Base-by-base conservation (phyloP, 192 early-diverging fungal genomes). In the Entomortierella parvispora region DNA sequence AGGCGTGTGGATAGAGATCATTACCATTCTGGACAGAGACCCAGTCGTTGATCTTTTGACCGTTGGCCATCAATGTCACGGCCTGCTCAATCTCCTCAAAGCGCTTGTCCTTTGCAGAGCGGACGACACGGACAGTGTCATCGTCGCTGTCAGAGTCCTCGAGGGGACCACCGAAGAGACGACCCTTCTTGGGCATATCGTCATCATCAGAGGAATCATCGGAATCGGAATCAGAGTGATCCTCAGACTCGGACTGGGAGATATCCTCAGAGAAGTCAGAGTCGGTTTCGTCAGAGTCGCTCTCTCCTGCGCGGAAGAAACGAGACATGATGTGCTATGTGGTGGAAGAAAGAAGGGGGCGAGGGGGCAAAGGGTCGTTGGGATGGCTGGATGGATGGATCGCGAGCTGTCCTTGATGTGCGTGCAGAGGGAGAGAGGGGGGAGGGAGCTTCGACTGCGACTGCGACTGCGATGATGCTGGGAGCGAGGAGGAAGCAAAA, bases 21-120 rank as follows among this genome's bases (percentile, higher is more conserved):
- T 66, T 76, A 93, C 93, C 93, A 74, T 83, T 93, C 50, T 86
- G 81, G 57, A 93, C 89, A 45, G 84, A 81, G 51, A 87, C 89
- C 95, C 95, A 98, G 75, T 96, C 93, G 81, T 94, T 91, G 60
- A 93, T 94, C 74, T 96, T 94, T 72, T 86, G 71, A 7, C 86
- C 88, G 69, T 92, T 93, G 49, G 90, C 82, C 48, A 95, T 83
- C 17, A 83, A 77, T 58, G 87, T 87, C 56, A 88, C 83, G 55
- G 87, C 70, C 25, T 57, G 67, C 43, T 91, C 83, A 81, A 96
- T 83, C 75, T 97, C 94, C 32, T 96, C 93, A 61, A 89, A 84
- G 50, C 92, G 88, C 88, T 96, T 97, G 80, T 95, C 93, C 75
- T 92, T 92, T 65, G 86, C 87, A 46, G 89, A 93, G 74, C 90